phyloP scores from a whole-genome alignment of 108 stramenopile genomes.

The Skeletonema costatum region DNA sequence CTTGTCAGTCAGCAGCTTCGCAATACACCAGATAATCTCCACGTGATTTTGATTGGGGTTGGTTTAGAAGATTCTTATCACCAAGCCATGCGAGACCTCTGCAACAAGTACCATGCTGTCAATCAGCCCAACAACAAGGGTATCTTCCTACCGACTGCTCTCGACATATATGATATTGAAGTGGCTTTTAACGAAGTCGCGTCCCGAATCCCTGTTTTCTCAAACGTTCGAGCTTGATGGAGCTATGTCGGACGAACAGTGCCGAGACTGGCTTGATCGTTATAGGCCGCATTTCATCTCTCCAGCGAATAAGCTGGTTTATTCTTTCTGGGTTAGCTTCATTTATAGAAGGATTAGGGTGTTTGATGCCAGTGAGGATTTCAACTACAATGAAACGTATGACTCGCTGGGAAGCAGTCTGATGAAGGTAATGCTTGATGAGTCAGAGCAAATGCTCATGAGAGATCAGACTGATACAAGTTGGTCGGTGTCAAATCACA shows the following conservation, averaged over 20 bases:
- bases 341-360: constrained; percentile 18
- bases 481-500: constrained; percentile 15
- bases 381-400: constrained; percentile 29
- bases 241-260: constrained; percentile 18
- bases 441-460: constrained; percentile 19
- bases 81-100: constrained; percentile 10
- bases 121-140: constrained; percentile 16
- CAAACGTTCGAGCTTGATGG: constrained; percentile 41
- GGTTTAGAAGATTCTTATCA: background rate
- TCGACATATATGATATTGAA: constrained; percentile 17
- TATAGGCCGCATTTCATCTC: constrained; percentile 13
- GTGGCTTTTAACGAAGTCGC: constrained; percentile 18
- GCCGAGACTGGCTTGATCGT: constrained; percentile 10
- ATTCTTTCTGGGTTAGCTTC: constrained; percentile 28
- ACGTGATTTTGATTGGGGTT: constrained; percentile 28
- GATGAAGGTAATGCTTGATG: constrained; percentile 30
- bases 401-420: constrained; percentile 28
- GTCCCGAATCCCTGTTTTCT: constrained; percentile 15
- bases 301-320: constrained; percentile 12
- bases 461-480: constrained; percentile 13
- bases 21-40: constrained; percentile 10
- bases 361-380: constrained; percentile 28
- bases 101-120: constrained; percentile 11
- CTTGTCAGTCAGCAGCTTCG: background rate
- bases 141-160: constrained; percentile 28